Base-by-base conservation (phyloP, 2,329 filamentous ascomycete genomes). In the Raffaelea deltoideospora region DNA sequence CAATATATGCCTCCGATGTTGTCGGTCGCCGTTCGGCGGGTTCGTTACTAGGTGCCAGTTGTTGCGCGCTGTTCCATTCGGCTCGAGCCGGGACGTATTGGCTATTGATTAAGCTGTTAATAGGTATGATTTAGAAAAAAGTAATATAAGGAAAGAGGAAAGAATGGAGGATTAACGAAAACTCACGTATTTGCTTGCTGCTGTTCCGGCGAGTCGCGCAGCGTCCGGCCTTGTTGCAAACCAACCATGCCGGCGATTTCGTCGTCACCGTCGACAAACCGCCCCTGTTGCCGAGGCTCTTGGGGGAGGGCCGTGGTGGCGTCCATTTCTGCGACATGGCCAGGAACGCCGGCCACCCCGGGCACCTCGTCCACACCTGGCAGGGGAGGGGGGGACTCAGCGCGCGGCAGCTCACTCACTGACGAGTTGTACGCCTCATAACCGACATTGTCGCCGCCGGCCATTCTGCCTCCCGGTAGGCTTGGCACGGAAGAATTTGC, bases 281-380 rank as follows among this genome's bases (percentile, higher is more conserved):
- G 56, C 35, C 59, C 59, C 38, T 64, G 61, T 17, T 37, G 64
- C 43, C 59, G 60, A 3, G 59, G 43, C 21, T 56, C 58, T 37
- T 56, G 53, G n/a, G 67, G 65, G 37, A 63, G 67, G 28, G 67
- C 66, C n/a, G 64, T 63, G n/a, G 66, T 63, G 24, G 78, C 76
- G 52, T 87, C 79, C 82, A 92, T 87, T 53, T 90, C 85, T 37
- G 86, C 70, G 3, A 79, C 75, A 49, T 79, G 77, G 10, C 76
- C 76, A 11, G 76, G 54, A 24, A 53, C 47, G n/a, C 49, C 44
- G 33, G 14, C 31, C 8, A 5, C 15, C 5, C 10, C 28, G 3
- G 20, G 14, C 2, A 21, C 17, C 39, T 59, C 50, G 30, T 61
- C 55, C 32, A 58, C 51, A 28, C 59, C 63, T 3, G 69, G 64